Conservation (phyloP, 306 rosid genomes). For the Quercus parvula region DNA sequence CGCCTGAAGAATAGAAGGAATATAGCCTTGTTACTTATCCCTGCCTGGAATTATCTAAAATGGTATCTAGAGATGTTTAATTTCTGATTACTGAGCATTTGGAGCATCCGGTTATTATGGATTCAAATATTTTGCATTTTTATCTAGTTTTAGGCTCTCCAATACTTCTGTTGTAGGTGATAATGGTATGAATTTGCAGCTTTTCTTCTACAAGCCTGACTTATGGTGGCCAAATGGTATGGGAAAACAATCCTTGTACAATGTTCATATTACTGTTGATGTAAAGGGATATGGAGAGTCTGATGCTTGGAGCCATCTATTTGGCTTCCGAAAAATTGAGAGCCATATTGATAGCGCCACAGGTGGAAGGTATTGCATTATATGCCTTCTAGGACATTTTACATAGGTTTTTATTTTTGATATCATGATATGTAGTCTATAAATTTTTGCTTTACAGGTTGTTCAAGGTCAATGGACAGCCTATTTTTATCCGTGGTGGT, state of each 20-base stretch:
- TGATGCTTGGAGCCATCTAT: conserved; percentile 76
- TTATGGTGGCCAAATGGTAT: conserved; percentile 99
- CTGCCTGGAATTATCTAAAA: neutral
- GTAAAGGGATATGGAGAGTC: conserved; percentile 86
- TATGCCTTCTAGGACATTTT: neutral
- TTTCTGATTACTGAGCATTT: conserved; percentile 16
- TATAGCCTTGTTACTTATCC: neutral
- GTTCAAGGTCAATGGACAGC: conserved; percentile 93
- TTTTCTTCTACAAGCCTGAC: conserved; percentile 80
- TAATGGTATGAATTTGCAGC: conserved; percentile 55
- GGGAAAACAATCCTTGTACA: conserved; percentile 89
- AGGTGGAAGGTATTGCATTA: conserved; percentile 70
- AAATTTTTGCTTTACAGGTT: conserved; percentile 44
- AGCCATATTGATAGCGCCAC: conserved; percentile 75
- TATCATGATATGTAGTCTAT: conserved; percentile 11
- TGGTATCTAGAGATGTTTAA: neutral
- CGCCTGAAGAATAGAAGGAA: neutral
- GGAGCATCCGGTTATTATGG: conserved; percentile 17
- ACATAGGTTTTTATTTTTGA: conserved; percentile 8
- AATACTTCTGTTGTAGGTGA: conserved; percentile 19
- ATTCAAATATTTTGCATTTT: conserved; percentile 11
- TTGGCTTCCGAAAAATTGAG: conserved; percentile 91
- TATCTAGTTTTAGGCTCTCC: conserved; percentile 11
- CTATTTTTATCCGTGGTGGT: conserved; percentile 84
- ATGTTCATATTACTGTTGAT: conserved; percentile 59